Evolutionary conservation across 73 alveolate genomes (phyloP).

Genomic region (Tetrahymena borealis): DNA sequence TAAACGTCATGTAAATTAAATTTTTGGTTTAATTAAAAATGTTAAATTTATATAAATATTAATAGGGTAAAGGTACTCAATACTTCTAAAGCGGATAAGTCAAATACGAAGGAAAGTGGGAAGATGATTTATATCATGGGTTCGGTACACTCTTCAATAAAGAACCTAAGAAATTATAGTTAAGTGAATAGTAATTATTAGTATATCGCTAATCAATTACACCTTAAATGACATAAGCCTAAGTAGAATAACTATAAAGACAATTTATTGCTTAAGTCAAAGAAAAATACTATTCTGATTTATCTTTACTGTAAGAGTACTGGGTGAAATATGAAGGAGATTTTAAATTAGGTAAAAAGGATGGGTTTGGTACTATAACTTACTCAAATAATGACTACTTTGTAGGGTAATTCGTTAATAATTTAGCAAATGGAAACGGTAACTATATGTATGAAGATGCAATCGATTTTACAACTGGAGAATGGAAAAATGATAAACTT

Average conservation of each 20-base stretch:
- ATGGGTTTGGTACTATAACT: not conserved
- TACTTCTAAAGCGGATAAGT: not conserved
- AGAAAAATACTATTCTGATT: not conserved
- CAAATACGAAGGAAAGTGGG: conserved; percentile 32
- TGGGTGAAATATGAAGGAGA: not conserved
- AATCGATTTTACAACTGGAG: not conserved
- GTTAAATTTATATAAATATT: not conserved
- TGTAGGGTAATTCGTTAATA: not conserved
- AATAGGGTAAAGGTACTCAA: conserved; percentile 16
- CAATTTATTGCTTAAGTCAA: not conserved
- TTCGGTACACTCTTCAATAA: conserved; percentile 12
- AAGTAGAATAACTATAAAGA: not conserved
- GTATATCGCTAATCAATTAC: not conserved
- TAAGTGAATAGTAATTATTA: not conserved
- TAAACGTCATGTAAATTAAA: not conserved
- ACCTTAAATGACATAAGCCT: not conserved
- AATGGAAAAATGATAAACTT: not conserved
- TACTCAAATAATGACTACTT: not conserved
- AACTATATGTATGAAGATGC: not conserved
- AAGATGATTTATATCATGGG: conserved; percentile 15
- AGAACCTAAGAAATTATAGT: not conserved
- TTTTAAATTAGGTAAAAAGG: not conserved
- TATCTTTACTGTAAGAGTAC: not conserved
- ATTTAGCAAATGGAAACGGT: not conserved
- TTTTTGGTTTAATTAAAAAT: not conserved